Percentiles rank a stretch among this genome's conserved stretches.
phyloP scores from a whole-genome alignment of 1,284 basidiomycete species.

The Trichosporon inkin region DNA sequence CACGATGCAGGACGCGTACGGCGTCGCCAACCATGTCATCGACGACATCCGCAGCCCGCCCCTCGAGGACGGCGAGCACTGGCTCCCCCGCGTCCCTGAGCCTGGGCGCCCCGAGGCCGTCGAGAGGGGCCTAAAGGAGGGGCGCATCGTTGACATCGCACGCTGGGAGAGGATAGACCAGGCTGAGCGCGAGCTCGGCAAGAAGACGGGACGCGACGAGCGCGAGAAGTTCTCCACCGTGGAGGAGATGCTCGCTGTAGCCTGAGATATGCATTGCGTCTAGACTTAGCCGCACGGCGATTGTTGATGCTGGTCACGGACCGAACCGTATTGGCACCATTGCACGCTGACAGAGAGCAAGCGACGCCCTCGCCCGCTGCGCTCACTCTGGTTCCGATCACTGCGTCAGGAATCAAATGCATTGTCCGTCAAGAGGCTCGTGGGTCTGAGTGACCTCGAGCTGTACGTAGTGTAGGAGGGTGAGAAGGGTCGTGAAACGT shows the following conservation, averaged over 20 bases:
- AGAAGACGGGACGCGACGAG: slow-evolving; percentile 30
- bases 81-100: slow-evolving; percentile 24
- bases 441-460: not conserved
- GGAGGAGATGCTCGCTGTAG: slow-evolving; percentile 54
- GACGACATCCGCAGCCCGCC: slow-evolving; percentile 27
- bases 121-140: slow-evolving; percentile 23
- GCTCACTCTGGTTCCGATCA: not conserved
- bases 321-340: no score
- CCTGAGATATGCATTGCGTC: not conserved
- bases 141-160: slow-evolving; percentile 37
- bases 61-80: not conserved
- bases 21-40: slow-evolving; percentile 39
- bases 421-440: not conserved
- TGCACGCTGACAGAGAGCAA: no score
- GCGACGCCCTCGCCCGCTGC: not conserved
- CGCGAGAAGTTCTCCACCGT: slow-evolving; percentile 55
- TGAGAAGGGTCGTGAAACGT: slow-evolving; percentile 5
- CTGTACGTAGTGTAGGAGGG: not conserved
- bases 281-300: no score
- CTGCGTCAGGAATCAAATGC: not conserved
- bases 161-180: slow-evolving; percentile 44
- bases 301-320: no score
- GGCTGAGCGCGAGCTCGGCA: slow-evolving; percentile 31
- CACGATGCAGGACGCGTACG: slow-evolving; percentile 91
- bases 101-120: slow-evolving; percentile 31